phyloP scores from a whole-genome alignment of 2,329 filamentous ascomycete genomes.

The Diplodia scrobiculata region DNA sequence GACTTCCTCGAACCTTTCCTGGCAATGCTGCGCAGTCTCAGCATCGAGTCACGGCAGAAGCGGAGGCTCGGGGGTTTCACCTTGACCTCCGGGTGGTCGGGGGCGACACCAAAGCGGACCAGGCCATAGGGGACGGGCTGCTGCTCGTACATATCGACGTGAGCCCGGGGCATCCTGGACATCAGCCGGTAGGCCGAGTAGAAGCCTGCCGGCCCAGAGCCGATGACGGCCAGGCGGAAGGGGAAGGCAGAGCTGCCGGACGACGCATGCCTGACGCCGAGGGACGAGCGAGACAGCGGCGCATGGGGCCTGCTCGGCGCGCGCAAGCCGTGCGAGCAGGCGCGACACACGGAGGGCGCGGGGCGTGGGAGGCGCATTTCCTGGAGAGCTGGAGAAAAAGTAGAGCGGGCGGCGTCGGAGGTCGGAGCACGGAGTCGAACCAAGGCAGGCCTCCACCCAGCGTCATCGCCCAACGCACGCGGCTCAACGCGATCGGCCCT shows the following conservation, averaged over 20 bases:
- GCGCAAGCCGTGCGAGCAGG: constrained; percentile 9
- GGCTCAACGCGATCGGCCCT: constrained; percentile 5
- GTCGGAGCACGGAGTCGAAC: background rate
- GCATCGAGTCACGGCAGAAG: background rate
- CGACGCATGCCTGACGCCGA: background rate
- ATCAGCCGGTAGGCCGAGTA: constrained; percentile 88
- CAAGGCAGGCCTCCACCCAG: background rate
- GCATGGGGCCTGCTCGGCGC: constrained; percentile 12
- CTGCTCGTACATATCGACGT: constrained; percentile 93
- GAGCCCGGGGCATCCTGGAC: constrained; percentile 60
- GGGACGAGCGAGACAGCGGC: constrained; percentile 8
- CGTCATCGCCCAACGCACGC: constrained; percentile 14
- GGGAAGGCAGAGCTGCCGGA: constrained; percentile 39
- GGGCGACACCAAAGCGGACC: constrained; percentile 92
- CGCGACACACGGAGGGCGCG: constrained; percentile 23
- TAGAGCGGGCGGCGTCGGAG: background rate
- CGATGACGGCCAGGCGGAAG: constrained; percentile 82
- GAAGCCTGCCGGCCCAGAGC: constrained; percentile 93
- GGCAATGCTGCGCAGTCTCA: constrained; percentile 70
- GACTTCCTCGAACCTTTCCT: constrained; percentile 89
- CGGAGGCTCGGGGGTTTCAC: constrained; percentile 51
- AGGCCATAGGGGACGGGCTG: constrained; percentile 90
- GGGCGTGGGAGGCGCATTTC: constrained; percentile 20
- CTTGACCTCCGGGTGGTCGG: constrained; percentile 98
- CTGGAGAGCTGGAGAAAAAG: background rate